Base-by-base conservation (phyloP, 176 grass and related monocot species). In the Musa beccarii region DNA sequence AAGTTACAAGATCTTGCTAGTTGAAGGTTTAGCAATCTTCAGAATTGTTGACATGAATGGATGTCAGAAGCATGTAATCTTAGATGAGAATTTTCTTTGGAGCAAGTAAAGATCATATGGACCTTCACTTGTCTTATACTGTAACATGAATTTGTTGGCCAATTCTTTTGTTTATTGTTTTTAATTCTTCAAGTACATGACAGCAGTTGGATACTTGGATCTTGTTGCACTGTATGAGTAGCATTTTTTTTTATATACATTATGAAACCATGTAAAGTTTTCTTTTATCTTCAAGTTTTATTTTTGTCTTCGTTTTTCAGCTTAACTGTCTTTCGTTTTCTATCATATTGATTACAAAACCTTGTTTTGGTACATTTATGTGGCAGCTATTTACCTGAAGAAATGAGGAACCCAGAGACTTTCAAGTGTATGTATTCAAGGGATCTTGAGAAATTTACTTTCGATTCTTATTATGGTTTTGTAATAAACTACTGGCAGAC, bases 341-440 rank as follows among this genome's bases (percentile, higher is more conserved):
- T 54, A 79, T 84, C 66, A 1, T 51, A 21, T 51, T 70, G 34
- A 51, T 19, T 69, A 43, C 34, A 6, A 43, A 54, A 81, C 78
- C 75, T 86, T 76, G 71, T 79, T 63, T 73, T 26, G 11, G 28
- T 20, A 56, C 22, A 28, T 86, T 82, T 63, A 16, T 77, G 26
- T 65, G 17, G 59, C 91, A 99, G 96, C 68, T 95, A 99, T 84
- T 89, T 99, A 76, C 96, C 96, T 14, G 96, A 87, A 68, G 96
- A 99, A 79, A 89, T 99, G 96, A 94, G 96, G 83, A 94, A 94
- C 79, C 96, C 88, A 52, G 62, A 83, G 66, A 89, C 89, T 12
- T 92, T 99, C 85, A 99, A 99, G 80, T 86, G 96, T 99, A 84
- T 84, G 88, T 56, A 11, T 25, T 74, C 23, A 56, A 28, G 26